Conservation (phyloP, 176 grass and related monocot genomes). For the Musa itinerans region DNA sequence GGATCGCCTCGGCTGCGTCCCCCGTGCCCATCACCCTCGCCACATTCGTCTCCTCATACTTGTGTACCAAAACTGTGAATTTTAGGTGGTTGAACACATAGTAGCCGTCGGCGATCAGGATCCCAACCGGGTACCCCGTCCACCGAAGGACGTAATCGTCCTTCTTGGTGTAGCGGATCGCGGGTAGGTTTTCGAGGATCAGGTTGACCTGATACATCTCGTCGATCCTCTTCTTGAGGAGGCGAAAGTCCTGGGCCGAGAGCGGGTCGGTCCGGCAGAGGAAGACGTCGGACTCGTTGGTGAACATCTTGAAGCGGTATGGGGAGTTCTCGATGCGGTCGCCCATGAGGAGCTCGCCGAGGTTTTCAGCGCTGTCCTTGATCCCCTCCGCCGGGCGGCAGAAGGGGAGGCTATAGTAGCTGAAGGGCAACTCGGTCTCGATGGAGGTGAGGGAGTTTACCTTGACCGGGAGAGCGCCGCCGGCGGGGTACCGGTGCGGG, state of each 20-base stretch:
- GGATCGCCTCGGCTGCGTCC: constrained; percentile 33
- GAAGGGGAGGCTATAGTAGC: constrained; percentile 42
- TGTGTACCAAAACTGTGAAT: constrained; percentile 43
- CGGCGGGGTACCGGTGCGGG: constrained; percentile 24
- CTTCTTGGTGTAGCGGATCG: constrained; percentile 35
- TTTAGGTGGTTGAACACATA: constrained; percentile 42
- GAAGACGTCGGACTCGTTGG: constrained; percentile 32
- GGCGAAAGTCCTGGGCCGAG: not conserved
- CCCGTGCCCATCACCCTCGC: constrained; percentile 33
- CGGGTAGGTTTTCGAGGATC: constrained; percentile 37
- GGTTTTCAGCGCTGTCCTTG: constrained; percentile 43
- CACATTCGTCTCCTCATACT: constrained; percentile 37
- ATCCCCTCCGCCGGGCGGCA: constrained; percentile 32
- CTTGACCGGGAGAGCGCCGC: constrained; percentile 29
- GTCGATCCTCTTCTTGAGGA: constrained; percentile 39
- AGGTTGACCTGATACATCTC: constrained; percentile 47
- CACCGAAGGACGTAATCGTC: constrained; percentile 31
- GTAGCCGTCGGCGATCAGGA: constrained; percentile 7
- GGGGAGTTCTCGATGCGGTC: constrained; percentile 45
- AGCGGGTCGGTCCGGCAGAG: constrained; percentile 30
- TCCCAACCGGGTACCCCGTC: constrained; percentile 35
- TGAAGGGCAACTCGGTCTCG: constrained; percentile 40
- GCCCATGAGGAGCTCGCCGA: constrained; percentile 39
- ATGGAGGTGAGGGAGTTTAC: constrained; percentile 46
- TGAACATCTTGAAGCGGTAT: constrained; percentile 36